Conservation (phyloP, 768 basidiomycete genomes). For the Calocera cornea region DNA sequence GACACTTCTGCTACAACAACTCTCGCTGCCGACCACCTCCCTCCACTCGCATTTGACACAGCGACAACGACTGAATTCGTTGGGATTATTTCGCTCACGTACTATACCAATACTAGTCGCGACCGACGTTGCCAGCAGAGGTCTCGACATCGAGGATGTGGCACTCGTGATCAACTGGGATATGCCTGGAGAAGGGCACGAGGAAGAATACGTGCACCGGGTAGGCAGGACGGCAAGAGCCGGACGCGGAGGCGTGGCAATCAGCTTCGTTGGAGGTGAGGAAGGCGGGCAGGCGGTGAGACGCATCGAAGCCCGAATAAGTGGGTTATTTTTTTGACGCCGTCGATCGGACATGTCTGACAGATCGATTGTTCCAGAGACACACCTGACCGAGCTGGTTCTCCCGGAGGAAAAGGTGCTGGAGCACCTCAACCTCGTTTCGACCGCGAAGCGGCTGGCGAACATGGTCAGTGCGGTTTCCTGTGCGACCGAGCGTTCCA, state of each 20-base stretch:
- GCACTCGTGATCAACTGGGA: conserved; percentile 98
- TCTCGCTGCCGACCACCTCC: conserved; percentile 72
- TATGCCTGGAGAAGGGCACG: conserved; percentile 47
- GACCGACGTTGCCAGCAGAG: conserved; percentile 91
- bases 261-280: conserved; percentile 80
- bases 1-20: conserved; percentile 58
- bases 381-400: conserved; percentile 55
- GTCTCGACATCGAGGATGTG: conserved; percentile 91
- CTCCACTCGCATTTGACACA: conserved; percentile 91
- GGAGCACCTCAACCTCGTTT: conserved; percentile 75
- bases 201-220: conserved; percentile 92
- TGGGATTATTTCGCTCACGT: conserved; percentile 74
- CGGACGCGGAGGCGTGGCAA: conserved; percentile 74
- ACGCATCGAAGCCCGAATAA: conserved; percentile 72
- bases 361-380: conserved; percentile 35
- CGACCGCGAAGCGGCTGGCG: conserved; percentile 81
- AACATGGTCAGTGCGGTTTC: conserved; percentile 56
- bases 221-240: conserved; percentile 88
- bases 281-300: conserved; percentile 71
- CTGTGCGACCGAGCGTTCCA: background rate
- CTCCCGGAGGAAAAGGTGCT: conserved; percentile 72
- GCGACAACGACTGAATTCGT: conserved; percentile 67
- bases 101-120: conserved; percentile 84
- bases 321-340: conserved; percentile 35
- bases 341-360: background rate